A percentile compares a stretch with the other conserved stretches of the same genome.
phyloP scores from a whole-genome alignment of 106 monocot genomes.

The Vanilla planifolia region DNA sequence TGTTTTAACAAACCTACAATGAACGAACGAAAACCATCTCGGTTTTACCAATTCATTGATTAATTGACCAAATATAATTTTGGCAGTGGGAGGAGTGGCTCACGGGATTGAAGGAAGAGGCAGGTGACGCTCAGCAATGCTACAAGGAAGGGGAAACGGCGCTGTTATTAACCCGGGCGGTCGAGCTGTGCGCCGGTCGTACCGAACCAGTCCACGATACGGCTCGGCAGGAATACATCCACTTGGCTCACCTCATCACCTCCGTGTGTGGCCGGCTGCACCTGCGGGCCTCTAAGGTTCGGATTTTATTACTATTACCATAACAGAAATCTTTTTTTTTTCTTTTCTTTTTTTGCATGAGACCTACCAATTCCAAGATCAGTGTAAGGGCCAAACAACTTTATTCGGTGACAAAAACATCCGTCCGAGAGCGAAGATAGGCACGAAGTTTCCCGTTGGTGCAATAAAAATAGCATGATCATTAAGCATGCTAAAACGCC shows the following conservation, averaged over 20 bases:
- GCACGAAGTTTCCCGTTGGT: too few species aligned
- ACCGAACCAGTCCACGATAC: background rate
- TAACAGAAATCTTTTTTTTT: background rate
- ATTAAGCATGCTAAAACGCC: too few species aligned
- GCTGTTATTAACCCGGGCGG: slow-evolving; percentile 17
- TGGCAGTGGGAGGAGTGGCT: slow-evolving; percentile 47
- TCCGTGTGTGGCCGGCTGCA: slow-evolving; percentile 28
- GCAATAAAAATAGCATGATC: too few species aligned
- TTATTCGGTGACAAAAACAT: too few species aligned
- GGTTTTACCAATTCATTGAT: too few species aligned
- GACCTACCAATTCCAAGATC: too few species aligned
- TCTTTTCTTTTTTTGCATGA: too few species aligned
- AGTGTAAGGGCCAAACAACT: too few species aligned
- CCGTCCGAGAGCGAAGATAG: too few species aligned
- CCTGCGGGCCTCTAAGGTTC: slow-evolving; percentile 5
- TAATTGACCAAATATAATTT: background rate
- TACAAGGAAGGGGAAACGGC: slow-evolving; percentile 1
- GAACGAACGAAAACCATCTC: too few species aligned
- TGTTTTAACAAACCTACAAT: background rate
- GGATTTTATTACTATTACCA: background rate
- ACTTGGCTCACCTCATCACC: slow-evolving; percentile 17
- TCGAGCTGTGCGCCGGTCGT: slow-evolving; percentile 35
- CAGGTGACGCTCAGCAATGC: background rate
- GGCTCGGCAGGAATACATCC: slow-evolving; percentile 5
- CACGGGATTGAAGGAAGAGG: slow-evolving; percentile 5